Evolutionary conservation across 2,329 filamentous ascomycete species (phyloP).

Genomic region (Cladosporium sphaerospermum): DNA sequence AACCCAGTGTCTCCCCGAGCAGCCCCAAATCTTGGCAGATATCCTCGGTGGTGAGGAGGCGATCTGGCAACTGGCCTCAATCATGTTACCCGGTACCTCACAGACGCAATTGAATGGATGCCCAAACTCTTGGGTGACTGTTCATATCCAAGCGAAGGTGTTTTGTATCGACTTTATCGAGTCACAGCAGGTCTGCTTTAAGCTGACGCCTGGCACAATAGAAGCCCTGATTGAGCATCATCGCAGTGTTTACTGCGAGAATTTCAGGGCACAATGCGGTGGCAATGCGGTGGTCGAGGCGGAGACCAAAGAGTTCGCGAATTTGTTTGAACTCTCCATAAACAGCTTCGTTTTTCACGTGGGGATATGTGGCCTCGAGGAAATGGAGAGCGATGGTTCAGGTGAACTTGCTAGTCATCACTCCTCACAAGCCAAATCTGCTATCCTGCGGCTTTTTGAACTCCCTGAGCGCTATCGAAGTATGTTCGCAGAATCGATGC

Average conservation of each 20-base stretch:
- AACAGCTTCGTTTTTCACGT: neutral
- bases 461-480: neutral
- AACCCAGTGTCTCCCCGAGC: neutral
- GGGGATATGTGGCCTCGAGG: neutral
- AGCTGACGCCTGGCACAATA: neutral
- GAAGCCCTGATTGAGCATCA: neutral
- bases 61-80: neutral
- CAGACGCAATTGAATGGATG: neutral
- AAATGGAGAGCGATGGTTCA: neutral
- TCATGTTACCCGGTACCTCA: neutral
- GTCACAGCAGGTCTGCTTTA: neutral
- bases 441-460: neutral
- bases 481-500: neutral
- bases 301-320: neutral
- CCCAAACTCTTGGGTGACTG: neutral
- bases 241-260: neutral
- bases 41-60: neutral
- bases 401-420: neutral
- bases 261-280: neutral
- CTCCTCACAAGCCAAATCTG: neutral
- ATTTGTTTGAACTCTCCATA: neutral
- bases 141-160: constrained; percentile 1
- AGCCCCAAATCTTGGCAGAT: neutral
- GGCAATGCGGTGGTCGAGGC: neutral
- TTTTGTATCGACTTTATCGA: constrained; percentile 1